Base-by-base conservation (phyloP, 805 yeast genomes). In the Saccharomyces kudriavzevii region DNA sequence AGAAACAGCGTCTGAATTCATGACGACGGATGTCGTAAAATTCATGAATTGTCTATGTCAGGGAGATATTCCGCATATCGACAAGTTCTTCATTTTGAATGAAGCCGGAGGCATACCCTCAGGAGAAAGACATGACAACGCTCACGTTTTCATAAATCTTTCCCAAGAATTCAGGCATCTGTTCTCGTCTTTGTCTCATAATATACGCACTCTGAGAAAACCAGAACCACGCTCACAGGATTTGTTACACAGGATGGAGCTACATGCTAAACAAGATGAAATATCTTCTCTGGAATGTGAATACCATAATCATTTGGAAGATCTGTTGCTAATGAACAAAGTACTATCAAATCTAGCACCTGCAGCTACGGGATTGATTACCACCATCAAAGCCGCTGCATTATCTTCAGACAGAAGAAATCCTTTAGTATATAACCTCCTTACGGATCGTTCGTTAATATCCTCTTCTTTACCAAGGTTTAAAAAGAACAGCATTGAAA, bases 51-150 rank as follows among this genome's bases (percentile, higher is more conserved):
- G 61, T 10, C 66, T 68, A 47, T 46, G 58, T 54, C 17, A 71
- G 71, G 49, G 58, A 75, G 27, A 66, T 75, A n/a, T 74, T 84
- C 60, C 63, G 1, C 51, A 56, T 28, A 78, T 94, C 46, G 99
- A 94, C 58, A 94, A 94, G 60, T 70, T 92, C 28, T 80, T 92
- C 6, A 82, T 84, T 57, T 73, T 94, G 29, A 97, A 90, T 61
- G 80, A 83, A 0, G 66, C 78, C 20, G 99, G 99, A 1, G 99
- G 99, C 0, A 85, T 89, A 5, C 98, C 98, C 0, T 86, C 95
- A 0, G 73, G 83, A 25, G 96, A 89, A 64, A 76, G 98, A 54
- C 79, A 82, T 54, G 82, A 83, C 53, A 82, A 90, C 3, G 80
- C 96, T 17, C 99, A 94, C 68, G 95, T 94, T 1, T 85, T 86